Percentiles rank a stretch among this genome's conserved stretches.
phyloP scores from a whole-genome alignment of 2,329 filamentous ascomycete species.

The Raffaelea deltoideospora region DNA sequence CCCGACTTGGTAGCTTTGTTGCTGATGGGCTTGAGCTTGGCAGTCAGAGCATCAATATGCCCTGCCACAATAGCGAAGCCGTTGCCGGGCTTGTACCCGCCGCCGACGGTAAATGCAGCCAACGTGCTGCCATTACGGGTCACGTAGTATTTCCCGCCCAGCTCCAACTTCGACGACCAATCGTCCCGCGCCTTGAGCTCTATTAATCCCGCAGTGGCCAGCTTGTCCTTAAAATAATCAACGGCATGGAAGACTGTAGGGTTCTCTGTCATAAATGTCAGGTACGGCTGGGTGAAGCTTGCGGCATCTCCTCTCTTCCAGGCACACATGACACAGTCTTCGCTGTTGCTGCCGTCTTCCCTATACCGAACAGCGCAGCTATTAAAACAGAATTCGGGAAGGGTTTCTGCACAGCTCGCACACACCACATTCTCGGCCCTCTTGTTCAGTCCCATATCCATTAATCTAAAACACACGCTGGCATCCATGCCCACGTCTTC shows the following conservation, averaged over 20 bases:
- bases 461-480: too few relatives aligned
- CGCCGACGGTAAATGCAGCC: slow-evolving; percentile 21
- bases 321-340: slow-evolving; percentile 21
- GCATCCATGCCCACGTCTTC: too few relatives aligned
- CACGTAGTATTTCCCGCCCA: slow-evolving; percentile 39
- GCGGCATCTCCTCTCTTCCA: slow-evolving; percentile 33
- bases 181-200: slow-evolving; percentile 65
- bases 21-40: slow-evolving; percentile 81
- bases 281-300: slow-evolving; percentile 69
- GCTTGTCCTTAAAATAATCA: slow-evolving; percentile 57
- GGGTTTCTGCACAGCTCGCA: too few relatives aligned
- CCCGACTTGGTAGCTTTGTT: slow-evolving; percentile 72
- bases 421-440: too few relatives aligned
- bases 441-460: too few relatives aligned
- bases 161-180: slow-evolving; percentile 58
- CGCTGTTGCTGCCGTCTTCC: neutral
- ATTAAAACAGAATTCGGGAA: too few relatives aligned
- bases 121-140: slow-evolving; percentile 21
- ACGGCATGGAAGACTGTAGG: slow-evolving; percentile 91
- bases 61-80: slow-evolving; percentile 47
- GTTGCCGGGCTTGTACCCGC: slow-evolving; percentile 20
- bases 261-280: slow-evolving; percentile 74
- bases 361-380: too few relatives aligned
- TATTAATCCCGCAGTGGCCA: slow-evolving; percentile 57
- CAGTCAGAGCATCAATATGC: slow-evolving; percentile 84